Percentiles rank a stretch among this genome's conserved stretches.
Evolutionary conservation across 2,329 filamentous ascomycete genomes (phyloP).

Genomic region (Rutstroemia sp.): DNA sequence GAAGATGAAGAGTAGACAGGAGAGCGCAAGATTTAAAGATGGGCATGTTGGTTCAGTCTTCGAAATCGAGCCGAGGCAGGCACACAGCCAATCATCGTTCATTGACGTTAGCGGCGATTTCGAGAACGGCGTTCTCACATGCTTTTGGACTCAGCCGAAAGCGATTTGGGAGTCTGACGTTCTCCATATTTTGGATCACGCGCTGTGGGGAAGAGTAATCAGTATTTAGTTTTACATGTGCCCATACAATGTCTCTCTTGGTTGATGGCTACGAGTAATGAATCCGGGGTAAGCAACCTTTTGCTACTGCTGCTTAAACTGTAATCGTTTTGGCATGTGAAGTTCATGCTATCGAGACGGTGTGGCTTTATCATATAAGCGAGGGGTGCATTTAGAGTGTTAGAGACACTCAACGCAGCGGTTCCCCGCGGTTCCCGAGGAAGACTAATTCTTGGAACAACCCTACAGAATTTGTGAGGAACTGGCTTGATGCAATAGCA

Average conservation of each 20-base stretch:
- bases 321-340: background rate
- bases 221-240: background rate
- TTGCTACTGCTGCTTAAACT: too few relatives aligned
- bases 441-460: too few relatives aligned
- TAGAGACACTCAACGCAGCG: too few relatives aligned
- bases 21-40: background rate
- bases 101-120: background rate
- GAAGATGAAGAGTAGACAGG: background rate
- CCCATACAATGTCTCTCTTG: too few relatives aligned
- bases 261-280: background rate
- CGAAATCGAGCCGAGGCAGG: constrained; percentile 9
- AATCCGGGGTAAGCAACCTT: background rate
- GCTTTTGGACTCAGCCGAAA: constrained; percentile 7
- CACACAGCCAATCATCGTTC: constrained; percentile 3
- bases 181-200: background rate
- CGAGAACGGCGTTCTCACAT: background rate
- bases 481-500: too few relatives aligned
- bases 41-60: background rate
- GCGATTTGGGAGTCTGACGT: background rate
- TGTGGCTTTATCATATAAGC: too few relatives aligned
- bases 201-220: background rate
- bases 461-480: too few relatives aligned
- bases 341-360: background rate
- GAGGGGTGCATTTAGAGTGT: background rate
- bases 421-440: too few relatives aligned